These are phyloP conservation scores for Didymella keratinophila DNA, from an alignment of 2,329 filamentous ascomycete species.

Conservation along the genomic window DNA sequence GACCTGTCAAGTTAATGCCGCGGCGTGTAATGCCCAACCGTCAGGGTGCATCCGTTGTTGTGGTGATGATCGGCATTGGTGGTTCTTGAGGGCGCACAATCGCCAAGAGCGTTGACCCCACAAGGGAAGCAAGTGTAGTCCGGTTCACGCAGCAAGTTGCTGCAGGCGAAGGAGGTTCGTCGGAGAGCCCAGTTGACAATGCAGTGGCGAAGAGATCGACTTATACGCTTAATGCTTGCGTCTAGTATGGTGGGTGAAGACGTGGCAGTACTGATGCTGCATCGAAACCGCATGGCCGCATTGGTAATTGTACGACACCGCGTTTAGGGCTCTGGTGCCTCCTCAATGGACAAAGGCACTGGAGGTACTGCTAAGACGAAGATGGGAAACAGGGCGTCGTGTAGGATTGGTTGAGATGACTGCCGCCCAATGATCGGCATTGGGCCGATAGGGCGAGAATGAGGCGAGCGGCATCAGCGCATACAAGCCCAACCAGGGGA, in stretches of 20 bases:
- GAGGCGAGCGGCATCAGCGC: slow-evolving; percentile 42
- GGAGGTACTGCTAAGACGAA: slow-evolving; percentile 17
- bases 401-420: slow-evolving; percentile 26
- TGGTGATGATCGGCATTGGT: slow-evolving; percentile 28
- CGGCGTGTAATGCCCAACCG: slow-evolving; percentile 11
- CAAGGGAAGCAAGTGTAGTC: slow-evolving; percentile 12
- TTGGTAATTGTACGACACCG: slow-evolving; percentile 18
- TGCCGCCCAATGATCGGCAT: slow-evolving; percentile 38
- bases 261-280: slow-evolving; percentile 34
- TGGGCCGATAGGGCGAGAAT: slow-evolving; percentile 41
- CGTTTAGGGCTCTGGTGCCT: slow-evolving; percentile 10
- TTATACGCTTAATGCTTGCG: slow-evolving; percentile 26
- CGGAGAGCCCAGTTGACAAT: slow-evolving; percentile 5
- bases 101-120: slow-evolving; percentile 23
- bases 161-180: slow-evolving; percentile 8
- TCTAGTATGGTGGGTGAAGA: slow-evolving; percentile 19
- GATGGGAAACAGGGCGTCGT: slow-evolving; percentile 21
- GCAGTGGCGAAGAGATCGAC: slow-evolving; percentile 41
- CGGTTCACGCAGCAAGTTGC: not conserved
- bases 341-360: slow-evolving; percentile 14
- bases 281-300: slow-evolving; percentile 14
- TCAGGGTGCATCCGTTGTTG: slow-evolving; percentile 10
- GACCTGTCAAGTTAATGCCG: slow-evolving; percentile 6
- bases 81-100: slow-evolving; percentile 7
- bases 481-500: slow-evolving; percentile 35